Base-by-base conservation (phyloP, 805 yeast genomes). In the Wickerhamomyces strasburgensis region DNA sequence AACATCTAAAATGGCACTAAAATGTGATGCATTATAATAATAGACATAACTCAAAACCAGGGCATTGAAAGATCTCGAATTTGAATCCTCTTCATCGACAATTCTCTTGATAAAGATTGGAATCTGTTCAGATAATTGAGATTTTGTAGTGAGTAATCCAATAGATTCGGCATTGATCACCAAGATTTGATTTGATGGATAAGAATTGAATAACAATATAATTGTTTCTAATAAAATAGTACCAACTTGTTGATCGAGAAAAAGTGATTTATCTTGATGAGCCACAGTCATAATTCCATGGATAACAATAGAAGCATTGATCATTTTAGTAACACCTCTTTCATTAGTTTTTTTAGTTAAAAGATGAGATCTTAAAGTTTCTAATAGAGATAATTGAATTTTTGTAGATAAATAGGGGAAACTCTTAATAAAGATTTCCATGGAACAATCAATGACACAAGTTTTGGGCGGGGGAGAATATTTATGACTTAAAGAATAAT, bases 321-420 rank as follows among this genome's bases (percentile, higher is more conserved):
- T 65, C 1, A 70, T 58, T 7, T 82, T 66, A 0, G 89, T 84
- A 0, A 57, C 55, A 14, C 58, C 54, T 26, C 70, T 59, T 2
- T 57, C 46, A 5, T 51, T 53, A 2, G 60, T 51, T 5, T 54
- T 46, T 37, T 68, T 60, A 19, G 75, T 65, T 33, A 73, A 63
- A 26, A 80, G 43, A 14, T 71, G 66, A 4, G 80, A 65, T 46
- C 88, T 72, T 43, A 93, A 60, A 37, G 80, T 84, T 51, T 90
- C 97, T 15, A 93, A 59, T n/a, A 93, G 68, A 1, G 97, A 87
- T 40, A 82, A 80, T 52, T 90, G 97, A 36, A 93, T 83, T 43
- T 86, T 84, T 5, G 75, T 61, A 6, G 89, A 76, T 47, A 90
- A 71, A 40, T 69, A 65, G 0, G 94, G 85, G 46, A 90, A 82